Conservation (phyloP, 441 rosid genomes). For the Dalechampia spathulata region DNA sequence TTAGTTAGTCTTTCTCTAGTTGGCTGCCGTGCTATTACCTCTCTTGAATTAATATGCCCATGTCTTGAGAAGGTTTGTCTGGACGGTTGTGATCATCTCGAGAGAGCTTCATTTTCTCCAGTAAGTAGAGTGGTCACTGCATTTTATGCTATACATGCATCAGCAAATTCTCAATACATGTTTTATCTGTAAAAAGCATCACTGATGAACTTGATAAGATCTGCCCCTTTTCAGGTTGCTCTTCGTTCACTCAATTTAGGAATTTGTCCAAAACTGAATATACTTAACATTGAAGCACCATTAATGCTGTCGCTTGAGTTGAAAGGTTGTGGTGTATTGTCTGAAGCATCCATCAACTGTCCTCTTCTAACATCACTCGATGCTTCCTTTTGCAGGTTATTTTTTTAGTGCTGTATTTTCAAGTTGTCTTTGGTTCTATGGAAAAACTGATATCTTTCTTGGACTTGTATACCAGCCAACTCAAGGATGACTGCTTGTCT, state of each 20-base stretch:
- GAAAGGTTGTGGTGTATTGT: conserved; percentile 90
- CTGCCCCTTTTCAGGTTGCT: conserved; percentile 50
- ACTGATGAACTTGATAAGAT: neutral
- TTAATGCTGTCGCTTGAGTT: conserved; percentile 80
- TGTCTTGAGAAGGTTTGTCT: conserved; percentile 70
- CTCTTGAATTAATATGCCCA: conserved; percentile 77
- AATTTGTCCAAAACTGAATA: conserved; percentile 83
- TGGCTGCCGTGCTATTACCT: conserved; percentile 79
- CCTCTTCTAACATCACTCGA: conserved; percentile 84
- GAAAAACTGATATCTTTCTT: conserved; percentile 12
- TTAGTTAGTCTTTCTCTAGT: conserved; percentile 82
- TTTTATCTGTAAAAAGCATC: neutral
- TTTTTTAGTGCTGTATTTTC: conserved; percentile 8
- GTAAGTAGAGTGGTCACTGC: conserved; percentile 39
- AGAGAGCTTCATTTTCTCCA: conserved; percentile 78
- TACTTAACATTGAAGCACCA: conserved; percentile 72
- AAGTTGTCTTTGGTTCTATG: conserved; percentile 4
- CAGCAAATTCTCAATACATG: neutral
- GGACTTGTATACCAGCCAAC: conserved; percentile 54
- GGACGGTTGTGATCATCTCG: conserved; percentile 97
- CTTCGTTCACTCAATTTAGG: conserved; percentile 78
- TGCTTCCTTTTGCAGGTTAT: conserved; percentile 95
- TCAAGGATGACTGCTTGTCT: conserved; percentile 78
- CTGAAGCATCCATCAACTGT: conserved; percentile 76
- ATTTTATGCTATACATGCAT: neutral